A percentile compares a stretch with the other conserved stretches of the same genome.
These are phyloP conservation scores for Ormosia emarginata DNA, from an alignment of 306 rosid genomes.

Conservation along the genomic window DNA sequence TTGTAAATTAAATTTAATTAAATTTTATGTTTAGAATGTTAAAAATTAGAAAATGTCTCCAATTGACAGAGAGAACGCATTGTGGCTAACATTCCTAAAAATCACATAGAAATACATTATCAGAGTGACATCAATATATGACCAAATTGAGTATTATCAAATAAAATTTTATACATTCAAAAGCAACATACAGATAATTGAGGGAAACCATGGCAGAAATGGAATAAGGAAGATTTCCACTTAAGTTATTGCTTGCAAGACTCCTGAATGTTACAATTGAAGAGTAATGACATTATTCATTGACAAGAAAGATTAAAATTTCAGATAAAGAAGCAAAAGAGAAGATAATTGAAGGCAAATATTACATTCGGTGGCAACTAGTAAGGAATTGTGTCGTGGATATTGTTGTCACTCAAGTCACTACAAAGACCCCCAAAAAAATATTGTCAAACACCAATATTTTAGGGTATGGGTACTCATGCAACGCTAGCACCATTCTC, in stretches of 20 bases:
- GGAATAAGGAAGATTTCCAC: slow-evolving; percentile 94
- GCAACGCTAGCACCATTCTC: slow-evolving; percentile 58
- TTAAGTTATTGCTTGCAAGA: slow-evolving; percentile 71
- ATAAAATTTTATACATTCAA: background rate
- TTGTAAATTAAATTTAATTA: too few relatives aligned
- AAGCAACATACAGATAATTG: slow-evolving; percentile 68
- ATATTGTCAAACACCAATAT: background rate
- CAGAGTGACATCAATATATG: slow-evolving; percentile 14
- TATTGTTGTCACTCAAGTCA: slow-evolving; percentile 75
- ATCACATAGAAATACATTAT: slow-evolving; percentile 10
- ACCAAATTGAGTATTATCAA: slow-evolving; percentile 9
- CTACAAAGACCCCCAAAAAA: slow-evolving; percentile 33
- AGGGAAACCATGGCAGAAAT: slow-evolving; percentile 68
- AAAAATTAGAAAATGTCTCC: slow-evolving; percentile 79
- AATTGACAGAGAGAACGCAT: slow-evolving; percentile 54
- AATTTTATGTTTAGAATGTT: too few relatives aligned
- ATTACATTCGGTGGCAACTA: slow-evolving; percentile 95
- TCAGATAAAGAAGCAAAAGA: slow-evolving; percentile 8
- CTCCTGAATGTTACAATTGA: slow-evolving; percentile 48
- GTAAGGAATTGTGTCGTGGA: slow-evolving; percentile 80
- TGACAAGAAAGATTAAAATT: background rate
- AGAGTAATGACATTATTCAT: background rate
- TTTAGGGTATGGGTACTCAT: slow-evolving; percentile 79
- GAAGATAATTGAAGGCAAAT: background rate
- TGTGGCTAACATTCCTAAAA: slow-evolving; percentile 74